Evolutionary conservation across 2,329 filamentous ascomycete species (phyloP).

Genomic region (Pezizomycotina sp.): DNA sequence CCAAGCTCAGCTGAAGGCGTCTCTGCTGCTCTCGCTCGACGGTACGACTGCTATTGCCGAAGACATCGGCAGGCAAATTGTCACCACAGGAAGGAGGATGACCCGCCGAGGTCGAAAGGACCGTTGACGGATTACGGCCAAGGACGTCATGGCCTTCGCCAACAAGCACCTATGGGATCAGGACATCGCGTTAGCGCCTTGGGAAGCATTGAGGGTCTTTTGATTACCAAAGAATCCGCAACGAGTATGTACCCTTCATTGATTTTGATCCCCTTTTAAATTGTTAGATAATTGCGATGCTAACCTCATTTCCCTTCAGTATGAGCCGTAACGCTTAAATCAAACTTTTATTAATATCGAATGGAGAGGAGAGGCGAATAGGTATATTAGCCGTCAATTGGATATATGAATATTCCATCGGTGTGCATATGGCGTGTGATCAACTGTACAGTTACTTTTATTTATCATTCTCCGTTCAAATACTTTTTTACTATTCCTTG

Average conservation of each 20-base stretch:
- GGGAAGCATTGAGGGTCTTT: constrained; percentile 77
- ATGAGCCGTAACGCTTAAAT: no score
- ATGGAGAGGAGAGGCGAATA: no score
- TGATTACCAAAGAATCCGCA: constrained; percentile 62
- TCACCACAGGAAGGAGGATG: constrained; percentile 89
- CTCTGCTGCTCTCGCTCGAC: constrained; percentile 89
- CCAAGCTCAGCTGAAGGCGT: constrained; percentile 97
- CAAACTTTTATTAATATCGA: no score
- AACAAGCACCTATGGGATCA: constrained; percentile 93
- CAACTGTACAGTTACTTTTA: no score
- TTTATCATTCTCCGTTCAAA: no score
- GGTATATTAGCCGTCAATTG: no score
- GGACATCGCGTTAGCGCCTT: constrained; percentile 89
- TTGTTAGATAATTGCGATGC: no score
- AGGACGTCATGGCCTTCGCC: constrained; percentile 94
- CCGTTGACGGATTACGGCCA: constrained; percentile 79
- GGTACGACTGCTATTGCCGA: constrained; percentile 94
- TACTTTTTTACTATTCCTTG: no score
- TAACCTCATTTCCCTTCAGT: no score
- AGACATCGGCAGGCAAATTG: constrained; percentile 95
- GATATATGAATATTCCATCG: no score
- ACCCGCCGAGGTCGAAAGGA: constrained; percentile 85
- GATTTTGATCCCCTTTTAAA: background rate
- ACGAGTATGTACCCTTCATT: constrained; percentile 35
- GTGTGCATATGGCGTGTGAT: no score